Evolutionary conservation across 2,329 filamentous ascomycete species (phyloP), one percentile per base, ranked within the genome.

Genomic region (Coniochaeta pulveracea): DNA sequence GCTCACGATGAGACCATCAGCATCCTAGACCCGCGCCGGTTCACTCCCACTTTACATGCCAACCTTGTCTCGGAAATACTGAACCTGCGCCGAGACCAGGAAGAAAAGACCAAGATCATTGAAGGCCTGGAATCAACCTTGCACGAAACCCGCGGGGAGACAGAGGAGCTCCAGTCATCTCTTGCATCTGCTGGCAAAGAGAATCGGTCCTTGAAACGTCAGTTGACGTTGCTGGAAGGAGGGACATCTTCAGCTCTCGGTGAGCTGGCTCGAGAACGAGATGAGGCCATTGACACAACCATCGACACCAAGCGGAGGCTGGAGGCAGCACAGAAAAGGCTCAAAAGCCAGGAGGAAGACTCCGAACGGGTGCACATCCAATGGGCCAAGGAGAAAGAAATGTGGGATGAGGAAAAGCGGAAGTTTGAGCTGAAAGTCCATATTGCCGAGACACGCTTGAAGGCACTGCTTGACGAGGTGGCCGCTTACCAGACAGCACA

Each of bases 1-100:
- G 59, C 63, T 15, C 69, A 60, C 35, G 76, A 89, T 43, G 81
- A 89, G 41, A 73, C 63, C 27, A 76, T 86, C 37, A 69, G 72
- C 44, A 76, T 85, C 15, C 64, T 95, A 19, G 91, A 98, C 50
- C 86, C 91, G 3, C 76, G 89, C 35, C 75, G 91, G 23, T 95
- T 98, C 50, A 98, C 91, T 1, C 91, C 91, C 2, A 96, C 88
- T 0, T 62, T 98, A 9, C 91, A 96, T 54, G 91, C 91, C 7
- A 95, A 85, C 32, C 64, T 98, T 6, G 89, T 98, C 1, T 89
- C 89, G 0, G 91, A 98, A 55, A 98, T 98, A 41, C 64, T 98
- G 24, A 76, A 78, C 3, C 61, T 98, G 32, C 76, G 88, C 15
- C 72, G 91, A 37, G 91, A 98, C 43, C 75, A 96, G 40, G 91